A percentile compares a stretch with the other conserved stretches of the same genome.
These are phyloP conservation scores for Echria macrotheca DNA, from an alignment of 495 filamentous ascomycete genomes.

Conservation along the genomic window DNA sequence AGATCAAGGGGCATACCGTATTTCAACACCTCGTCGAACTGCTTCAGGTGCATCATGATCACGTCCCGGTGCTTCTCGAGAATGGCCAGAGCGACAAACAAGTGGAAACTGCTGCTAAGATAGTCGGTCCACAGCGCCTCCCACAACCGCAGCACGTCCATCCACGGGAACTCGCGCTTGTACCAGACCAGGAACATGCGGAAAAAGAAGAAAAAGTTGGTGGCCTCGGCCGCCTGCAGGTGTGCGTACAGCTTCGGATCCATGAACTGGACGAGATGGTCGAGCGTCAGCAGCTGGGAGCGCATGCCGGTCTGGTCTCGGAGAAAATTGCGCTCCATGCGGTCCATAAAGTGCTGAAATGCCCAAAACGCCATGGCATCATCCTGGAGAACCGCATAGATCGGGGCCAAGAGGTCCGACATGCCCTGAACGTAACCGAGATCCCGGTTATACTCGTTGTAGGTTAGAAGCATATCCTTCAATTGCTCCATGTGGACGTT, in stretches of 20 bases:
- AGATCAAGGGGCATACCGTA: slow-evolving; percentile 59
- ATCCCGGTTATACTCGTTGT: slow-evolving; percentile 92
- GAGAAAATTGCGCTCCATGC: slow-evolving; percentile 97
- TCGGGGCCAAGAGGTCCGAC: slow-evolving; percentile 92
- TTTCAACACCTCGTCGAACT: slow-evolving; percentile 96
- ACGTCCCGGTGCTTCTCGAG: slow-evolving; percentile 92
- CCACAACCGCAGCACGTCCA: slow-evolving; percentile 82
- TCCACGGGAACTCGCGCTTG: slow-evolving; percentile 92
- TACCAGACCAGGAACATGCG: slow-evolving; percentile 98
- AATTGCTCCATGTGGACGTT: slow-evolving; percentile 98
- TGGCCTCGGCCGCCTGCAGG: slow-evolving; percentile 81
- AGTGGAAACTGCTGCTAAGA: slow-evolving; percentile 78
- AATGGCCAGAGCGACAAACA: slow-evolving; percentile 91
- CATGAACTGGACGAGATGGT: slow-evolving; percentile 93
- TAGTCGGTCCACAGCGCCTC: slow-evolving; percentile 94
- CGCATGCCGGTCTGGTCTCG: slow-evolving; percentile 96
- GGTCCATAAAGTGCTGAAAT: slow-evolving; percentile 92
- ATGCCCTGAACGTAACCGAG: slow-evolving; percentile 98
- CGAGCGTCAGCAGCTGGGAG: slow-evolving; percentile 78
- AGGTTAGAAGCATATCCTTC: slow-evolving; percentile 98
- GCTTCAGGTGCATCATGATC: slow-evolving; percentile 89
- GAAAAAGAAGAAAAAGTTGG: slow-evolving; percentile 99
- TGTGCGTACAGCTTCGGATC: slow-evolving; percentile 91
- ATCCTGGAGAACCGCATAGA: slow-evolving; percentile 96
- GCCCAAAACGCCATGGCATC: slow-evolving; percentile 96